Base-by-base conservation (phyloP, 306 rosid species). In the Ziziphus jujuba region DNA sequence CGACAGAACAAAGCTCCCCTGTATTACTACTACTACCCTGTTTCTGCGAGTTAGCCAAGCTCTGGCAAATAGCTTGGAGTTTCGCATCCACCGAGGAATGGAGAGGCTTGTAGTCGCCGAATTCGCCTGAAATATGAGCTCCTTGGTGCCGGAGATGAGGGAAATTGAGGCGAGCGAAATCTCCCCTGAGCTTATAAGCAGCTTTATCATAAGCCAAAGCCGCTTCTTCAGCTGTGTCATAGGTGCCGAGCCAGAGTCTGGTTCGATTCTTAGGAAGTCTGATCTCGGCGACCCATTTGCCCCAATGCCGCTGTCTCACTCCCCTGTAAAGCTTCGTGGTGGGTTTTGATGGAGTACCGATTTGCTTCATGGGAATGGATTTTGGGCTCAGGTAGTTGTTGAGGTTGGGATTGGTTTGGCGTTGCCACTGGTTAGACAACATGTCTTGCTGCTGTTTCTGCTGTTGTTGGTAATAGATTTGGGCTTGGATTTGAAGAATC, bases 211-310 rank as follows among this genome's bases (percentile, higher is more conserved):
- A 90, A 10, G 99, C 99, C 74, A 93, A 36, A 17, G 97, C 97
- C 0, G 99, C 99, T 62, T 88, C 97, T 66, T 88, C 97, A 1
- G 96, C 95, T 0, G 96, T 88, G 25, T 93, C 95, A 11, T 90
- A 93, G n/a, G 99, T 93, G 48, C 97, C 97, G 0, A 93, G 95
- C 97, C 97, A 93, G 57, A 93, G 97, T 12, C 97, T 91, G 16
- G 96, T 90, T 9, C 97, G 81, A 68, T 93, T 93, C 81, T 71
- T 88, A 0, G 97, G 99, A 66, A 90, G 96, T 73, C 99, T 81
- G 34, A 93, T 93, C 77, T 93, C 99, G 0, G 99, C 99, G 0
- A 93, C 99, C 99, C 97, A 93, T 69, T 90, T 93, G 0, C 97
- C 99, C 99, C 99, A 90, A 58, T 93, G 97, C 19, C 97, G 71